Evolutionary conservation across 129 eudicot genomes (phyloP).

Genomic region (Artemisia annua): DNA sequence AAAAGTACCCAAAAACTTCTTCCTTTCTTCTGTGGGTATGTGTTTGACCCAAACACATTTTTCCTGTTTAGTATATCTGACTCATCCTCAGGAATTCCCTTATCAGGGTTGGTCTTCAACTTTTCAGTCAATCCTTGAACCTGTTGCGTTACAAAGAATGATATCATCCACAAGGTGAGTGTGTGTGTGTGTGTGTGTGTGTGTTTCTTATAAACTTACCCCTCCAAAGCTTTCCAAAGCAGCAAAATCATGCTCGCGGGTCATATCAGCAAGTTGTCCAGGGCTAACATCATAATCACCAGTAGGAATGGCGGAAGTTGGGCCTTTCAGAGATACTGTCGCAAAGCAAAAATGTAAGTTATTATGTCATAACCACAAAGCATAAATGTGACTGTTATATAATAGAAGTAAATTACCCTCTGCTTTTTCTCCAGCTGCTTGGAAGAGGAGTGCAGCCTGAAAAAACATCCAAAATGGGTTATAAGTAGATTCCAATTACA

Average conservation of each 20-base stretch:
- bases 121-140: constrained; percentile 69
- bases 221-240: constrained; percentile 72
- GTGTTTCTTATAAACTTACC: constrained; percentile 39
- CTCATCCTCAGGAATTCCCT: constrained; percentile 76
- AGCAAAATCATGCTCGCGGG: constrained; percentile 68
- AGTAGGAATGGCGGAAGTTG: constrained; percentile 41
- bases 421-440: constrained; percentile 48
- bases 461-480: constrained; percentile 19
- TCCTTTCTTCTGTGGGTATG: constrained; percentile 89
- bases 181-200: neutral
- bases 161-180: neutral
- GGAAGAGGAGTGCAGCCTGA: constrained; percentile 83
- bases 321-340: constrained; percentile 46
- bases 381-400: neutral
- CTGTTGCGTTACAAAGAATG: constrained; percentile 36
- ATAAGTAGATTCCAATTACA: constrained; percentile 10
- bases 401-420: constrained; percentile 41
- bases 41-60: constrained; percentile 76
- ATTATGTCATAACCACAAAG: no score
- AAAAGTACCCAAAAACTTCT: constrained; percentile 82
- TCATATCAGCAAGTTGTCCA: constrained; percentile 63
- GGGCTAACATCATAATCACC: constrained; percentile 60
- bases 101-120: constrained; percentile 60
- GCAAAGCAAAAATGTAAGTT: neutral
- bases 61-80: constrained; percentile 53